These are phyloP conservation scores for Calonectria ilicicola DNA, from an alignment of 2,329 filamentous ascomycete species.

Conservation along the genomic window DNA sequence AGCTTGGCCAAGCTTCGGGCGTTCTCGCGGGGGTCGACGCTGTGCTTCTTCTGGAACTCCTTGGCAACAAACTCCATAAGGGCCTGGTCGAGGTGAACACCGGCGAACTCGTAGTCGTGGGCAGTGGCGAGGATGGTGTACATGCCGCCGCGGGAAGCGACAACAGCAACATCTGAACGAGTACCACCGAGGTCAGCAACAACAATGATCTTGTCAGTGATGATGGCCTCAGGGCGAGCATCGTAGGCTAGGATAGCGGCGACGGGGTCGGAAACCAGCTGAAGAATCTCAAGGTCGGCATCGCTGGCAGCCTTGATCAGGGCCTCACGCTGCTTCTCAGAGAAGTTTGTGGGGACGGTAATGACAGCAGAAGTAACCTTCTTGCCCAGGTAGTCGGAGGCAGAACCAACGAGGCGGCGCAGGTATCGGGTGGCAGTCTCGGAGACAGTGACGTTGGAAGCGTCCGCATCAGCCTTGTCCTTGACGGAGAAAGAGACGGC, in stretches of 20 bases:
- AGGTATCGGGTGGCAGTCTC: slow-evolving; percentile 90
- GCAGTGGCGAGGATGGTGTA: slow-evolving; percentile 94
- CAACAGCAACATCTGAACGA: slow-evolving; percentile 89
- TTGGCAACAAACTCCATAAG: slow-evolving; percentile 97
- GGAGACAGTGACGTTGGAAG: slow-evolving; percentile 78
- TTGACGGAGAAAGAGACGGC: slow-evolving; percentile 85
- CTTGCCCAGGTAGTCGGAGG: slow-evolving; percentile 93
- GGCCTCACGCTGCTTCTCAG: slow-evolving; percentile 86
- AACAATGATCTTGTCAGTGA: slow-evolving; percentile 88
- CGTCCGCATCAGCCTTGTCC: slow-evolving; percentile 75
- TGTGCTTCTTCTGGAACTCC: slow-evolving; percentile 98
- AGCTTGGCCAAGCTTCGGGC: slow-evolving; percentile 89
- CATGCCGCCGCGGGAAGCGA: slow-evolving; percentile 93
- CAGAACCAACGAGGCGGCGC: slow-evolving; percentile 82
- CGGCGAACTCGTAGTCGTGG: slow-evolving; percentile 95
- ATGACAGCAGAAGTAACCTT: slow-evolving; percentile 95
- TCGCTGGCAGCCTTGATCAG: slow-evolving; percentile 81
- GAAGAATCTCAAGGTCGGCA: slow-evolving; percentile 88
- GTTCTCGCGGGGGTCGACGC: slow-evolving; percentile 86
- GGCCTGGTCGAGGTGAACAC: slow-evolving; percentile 87
- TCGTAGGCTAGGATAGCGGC: slow-evolving; percentile 93
- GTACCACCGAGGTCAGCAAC: slow-evolving; percentile 95
- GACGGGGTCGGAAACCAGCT: slow-evolving; percentile 92
- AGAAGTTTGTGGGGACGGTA: slow-evolving; percentile 93
- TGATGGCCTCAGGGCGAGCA: slow-evolving; percentile 79